Conservation (phyloP, 306 rosid genomes). For the Crotalaria pallida region DNA sequence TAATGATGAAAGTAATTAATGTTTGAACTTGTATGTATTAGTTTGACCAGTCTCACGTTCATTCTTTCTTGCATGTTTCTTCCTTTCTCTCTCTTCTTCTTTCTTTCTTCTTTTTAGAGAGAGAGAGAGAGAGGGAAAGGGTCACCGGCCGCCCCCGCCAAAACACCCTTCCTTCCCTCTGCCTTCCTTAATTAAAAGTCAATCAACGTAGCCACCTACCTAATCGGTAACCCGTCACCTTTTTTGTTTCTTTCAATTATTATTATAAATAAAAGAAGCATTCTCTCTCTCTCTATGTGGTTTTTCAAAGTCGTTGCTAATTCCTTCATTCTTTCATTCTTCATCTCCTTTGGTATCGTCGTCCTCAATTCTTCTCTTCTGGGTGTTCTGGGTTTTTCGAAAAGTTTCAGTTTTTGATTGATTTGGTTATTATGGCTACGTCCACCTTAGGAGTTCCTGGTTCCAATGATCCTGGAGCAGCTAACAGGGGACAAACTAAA, state of each 20-base stretch:
- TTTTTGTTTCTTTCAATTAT: neutral
- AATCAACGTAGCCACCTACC: neutral
- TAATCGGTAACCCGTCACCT: slow-evolving; percentile 24
- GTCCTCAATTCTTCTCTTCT: neutral
- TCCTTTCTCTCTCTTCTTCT: neutral
- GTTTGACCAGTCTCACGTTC: slow-evolving; percentile 2
- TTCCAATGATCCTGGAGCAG: slow-evolving; percentile 62
- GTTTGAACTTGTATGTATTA: too few relatives aligned
- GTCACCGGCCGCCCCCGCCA: slow-evolving; percentile 35
- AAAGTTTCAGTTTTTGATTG: slow-evolving; percentile 17
- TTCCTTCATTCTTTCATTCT: neutral
- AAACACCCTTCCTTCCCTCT: slow-evolving; percentile 6
- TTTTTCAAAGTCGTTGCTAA: neutral
- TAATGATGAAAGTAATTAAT: too few relatives aligned
- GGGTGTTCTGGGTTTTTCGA: neutral
- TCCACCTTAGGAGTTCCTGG: slow-evolving; percentile 54
- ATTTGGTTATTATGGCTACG: slow-evolving; percentile 53
- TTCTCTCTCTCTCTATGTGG: neutral
- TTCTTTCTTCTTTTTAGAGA: neutral
- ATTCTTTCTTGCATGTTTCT: neutral
- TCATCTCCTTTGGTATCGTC: neutral
- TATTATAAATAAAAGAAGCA: neutral
- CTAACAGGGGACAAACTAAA: slow-evolving; percentile 67
- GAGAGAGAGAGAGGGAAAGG: neutral
- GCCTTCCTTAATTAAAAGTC: neutral